Conservation (phyloP, 1,139 yeast species). For the Fermentozyma sake region DNA sequence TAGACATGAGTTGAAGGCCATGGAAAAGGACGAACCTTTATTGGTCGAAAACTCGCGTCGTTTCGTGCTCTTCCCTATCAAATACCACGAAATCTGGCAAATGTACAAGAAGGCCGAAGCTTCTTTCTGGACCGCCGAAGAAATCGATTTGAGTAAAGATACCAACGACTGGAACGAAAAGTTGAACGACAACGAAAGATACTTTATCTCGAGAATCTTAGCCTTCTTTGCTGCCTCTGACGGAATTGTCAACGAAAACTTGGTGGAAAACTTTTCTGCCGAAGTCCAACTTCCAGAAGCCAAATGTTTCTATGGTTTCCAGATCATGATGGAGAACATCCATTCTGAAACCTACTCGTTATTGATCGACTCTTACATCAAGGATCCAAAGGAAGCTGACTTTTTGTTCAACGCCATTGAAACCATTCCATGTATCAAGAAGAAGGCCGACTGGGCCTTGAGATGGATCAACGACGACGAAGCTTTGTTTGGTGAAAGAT, state of each 20-base stretch:
- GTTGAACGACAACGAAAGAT: constrained; percentile 85
- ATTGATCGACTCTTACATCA: constrained; percentile 89
- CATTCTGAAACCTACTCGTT: constrained; percentile 96
- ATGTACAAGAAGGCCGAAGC: constrained; percentile 99
- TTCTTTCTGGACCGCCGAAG: constrained; percentile 99
- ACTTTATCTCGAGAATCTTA: constrained; percentile 81
- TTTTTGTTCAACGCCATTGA: constrained; percentile 91
- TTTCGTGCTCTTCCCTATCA: constrained; percentile 94
- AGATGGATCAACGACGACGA: constrained; percentile 89
- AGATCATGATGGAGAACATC: constrained; percentile 99
- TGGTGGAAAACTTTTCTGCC: constrained; percentile 94
- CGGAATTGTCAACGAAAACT: constrained; percentile 95
- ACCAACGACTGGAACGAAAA: constrained; percentile 82
- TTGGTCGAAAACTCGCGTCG: constrained; percentile 82
- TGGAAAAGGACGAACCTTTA: constrained; percentile 87
- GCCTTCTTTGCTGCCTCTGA: constrained; percentile 99
- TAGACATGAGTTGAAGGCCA: constrained; percentile 65
- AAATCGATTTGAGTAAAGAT: constrained; percentile 93
- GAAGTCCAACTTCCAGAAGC: constrained; percentile 98
- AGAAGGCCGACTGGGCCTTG: constrained; percentile 97
- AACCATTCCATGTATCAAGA: constrained; percentile 87
- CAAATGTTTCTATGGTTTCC: constrained; percentile 97
- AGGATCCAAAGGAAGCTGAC: constrained; percentile 89
- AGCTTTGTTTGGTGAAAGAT: constrained; percentile 89
- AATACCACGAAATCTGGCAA: constrained; percentile 97